Evolutionary conservation across 352 stramenopile genomes (phyloP), one percentile per base, ranked within the genome.

Genomic region (Phytopythium helicoides): DNA sequence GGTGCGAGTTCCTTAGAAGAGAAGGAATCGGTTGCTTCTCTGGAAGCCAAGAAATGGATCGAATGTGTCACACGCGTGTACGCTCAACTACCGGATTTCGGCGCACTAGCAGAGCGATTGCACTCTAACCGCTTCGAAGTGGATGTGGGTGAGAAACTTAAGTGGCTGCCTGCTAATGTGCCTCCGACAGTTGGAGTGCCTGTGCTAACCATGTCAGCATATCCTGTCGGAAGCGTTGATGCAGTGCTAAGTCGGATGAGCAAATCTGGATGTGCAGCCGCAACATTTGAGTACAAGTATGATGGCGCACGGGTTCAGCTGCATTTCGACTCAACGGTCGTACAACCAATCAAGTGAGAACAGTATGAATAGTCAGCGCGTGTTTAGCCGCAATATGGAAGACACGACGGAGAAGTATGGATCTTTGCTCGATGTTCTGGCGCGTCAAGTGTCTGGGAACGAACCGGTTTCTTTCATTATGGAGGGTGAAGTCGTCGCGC

Each of bases 311-410:
- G 83, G 16, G 77, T 94, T 16, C 83, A 94, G 44, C 64, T 92
- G 14, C 83, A 94, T 52, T 52, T 87, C 35, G 11, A 69, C n/a
- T 22, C 45, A 15, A 18, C 39, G n/a, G 28, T 50, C 10, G 23
- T 40, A 0, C 12, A 31, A 1, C 22, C 19, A 4, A 15, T 6
- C 16, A 45, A 18, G 23, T 19, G 28, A 4, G 26, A 23, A 34
- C 25, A 3, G 47, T 71, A 14, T 33, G 67, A n/a, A n/a, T 11
- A n/a, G 6, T 3, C 15, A 23, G 16, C 72, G 71, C 31, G 77
- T 94, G 31, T 94, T 94, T 60, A 94, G 83, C 53, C 79, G 83
- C 25, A 94, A 92, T 55, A 87, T 91, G 74, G 83, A 94, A 41
- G 71, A 89, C 48, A 77, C 85, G 31, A 91, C 83, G 3, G 68